Percentiles rank a stretch among this genome's conserved stretches.
These are phyloP conservation scores for Myxozyma sirexii DNA, from an alignment of 805 yeast genomes.

Conservation along the genomic window DNA sequence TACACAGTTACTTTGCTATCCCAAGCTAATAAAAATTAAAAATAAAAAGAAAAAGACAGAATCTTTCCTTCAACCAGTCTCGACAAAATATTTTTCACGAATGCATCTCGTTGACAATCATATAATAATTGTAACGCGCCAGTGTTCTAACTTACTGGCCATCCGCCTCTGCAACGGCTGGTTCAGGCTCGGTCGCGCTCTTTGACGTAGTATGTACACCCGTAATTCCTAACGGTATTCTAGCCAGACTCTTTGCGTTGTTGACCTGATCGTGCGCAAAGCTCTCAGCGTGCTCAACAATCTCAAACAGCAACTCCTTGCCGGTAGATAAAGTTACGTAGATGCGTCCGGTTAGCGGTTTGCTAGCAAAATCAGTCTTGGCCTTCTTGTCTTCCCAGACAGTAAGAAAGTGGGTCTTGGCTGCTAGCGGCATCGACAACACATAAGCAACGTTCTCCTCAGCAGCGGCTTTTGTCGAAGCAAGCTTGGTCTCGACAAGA, in stretches of 20 bases:
- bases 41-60: too few relatives aligned
- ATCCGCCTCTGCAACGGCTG: background rate
- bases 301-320: slow-evolving; percentile 22
- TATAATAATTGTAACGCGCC: too few relatives aligned
- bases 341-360: slow-evolving; percentile 24
- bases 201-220: slow-evolving; percentile 10
- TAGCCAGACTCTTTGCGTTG: slow-evolving; percentile 15
- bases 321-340: slow-evolving; percentile 29
- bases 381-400: slow-evolving; percentile 31
- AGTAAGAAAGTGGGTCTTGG: slow-evolving; percentile 27
- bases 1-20: too few relatives aligned
- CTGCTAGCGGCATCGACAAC: slow-evolving; percentile 24
- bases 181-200: background rate
- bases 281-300: slow-evolving; percentile 20
- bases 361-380: slow-evolving; percentile 16
- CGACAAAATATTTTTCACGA: too few relatives aligned
- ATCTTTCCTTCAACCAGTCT: too few relatives aligned
- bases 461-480: slow-evolving; percentile 19
- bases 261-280: slow-evolving; percentile 22
- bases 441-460: slow-evolving; percentile 24
- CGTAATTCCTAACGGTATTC: slow-evolving; percentile 1
- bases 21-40: too few relatives aligned
- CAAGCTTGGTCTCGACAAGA: slow-evolving; percentile 24
- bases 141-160: too few relatives aligned
- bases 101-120: too few relatives aligned